phyloP scores from a whole-genome alignment of 805 yeast species.

The Wickerhamiella hasegawae region DNA sequence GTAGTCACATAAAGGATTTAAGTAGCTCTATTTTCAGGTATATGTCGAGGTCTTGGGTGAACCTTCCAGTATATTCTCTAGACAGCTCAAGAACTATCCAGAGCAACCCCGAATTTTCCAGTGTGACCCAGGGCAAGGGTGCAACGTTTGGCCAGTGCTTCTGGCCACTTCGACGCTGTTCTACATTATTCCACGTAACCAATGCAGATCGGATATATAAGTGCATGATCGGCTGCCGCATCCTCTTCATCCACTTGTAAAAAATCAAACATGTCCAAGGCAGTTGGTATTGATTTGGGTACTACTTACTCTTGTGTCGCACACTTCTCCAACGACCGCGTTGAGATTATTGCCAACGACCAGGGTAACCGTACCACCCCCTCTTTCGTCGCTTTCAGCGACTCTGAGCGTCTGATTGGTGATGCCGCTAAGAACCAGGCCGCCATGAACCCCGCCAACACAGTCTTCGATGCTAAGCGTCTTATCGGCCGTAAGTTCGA shows the following conservation, averaged over 20 bases:
- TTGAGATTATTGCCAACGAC: conserved; percentile 90
- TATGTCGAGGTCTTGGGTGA: no score
- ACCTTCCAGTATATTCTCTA: no score
- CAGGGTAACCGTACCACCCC: conserved; percentile 99
- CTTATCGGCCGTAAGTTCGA: conserved; percentile 71
- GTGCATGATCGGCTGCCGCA: not conserved
- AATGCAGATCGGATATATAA: conserved; percentile 1
- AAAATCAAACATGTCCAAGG: conserved; percentile 5
- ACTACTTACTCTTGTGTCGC: conserved; percentile 98
- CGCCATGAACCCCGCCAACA: conserved; percentile 87
- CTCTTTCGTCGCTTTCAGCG: conserved; percentile 91
- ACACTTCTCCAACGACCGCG: conserved; percentile 68
- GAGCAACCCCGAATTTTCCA: not conserved
- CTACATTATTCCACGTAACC: not conserved
- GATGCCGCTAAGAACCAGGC: conserved; percentile 99
- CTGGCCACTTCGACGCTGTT: not conserved
- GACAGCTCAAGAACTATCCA: not conserved
- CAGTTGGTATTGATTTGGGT: conserved; percentile 29
- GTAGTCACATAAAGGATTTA: no score
- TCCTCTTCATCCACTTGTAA: not conserved
- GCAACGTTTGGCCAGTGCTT: not conserved
- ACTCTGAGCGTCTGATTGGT: conserved; percentile 87
- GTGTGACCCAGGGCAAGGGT: no score
- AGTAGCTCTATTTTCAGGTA: no score
- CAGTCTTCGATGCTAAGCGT: conserved; percentile 92